Evolutionary conservation across 164 flowering plant species (phyloP).

Genomic region (Amborella trichopoda): DNA sequence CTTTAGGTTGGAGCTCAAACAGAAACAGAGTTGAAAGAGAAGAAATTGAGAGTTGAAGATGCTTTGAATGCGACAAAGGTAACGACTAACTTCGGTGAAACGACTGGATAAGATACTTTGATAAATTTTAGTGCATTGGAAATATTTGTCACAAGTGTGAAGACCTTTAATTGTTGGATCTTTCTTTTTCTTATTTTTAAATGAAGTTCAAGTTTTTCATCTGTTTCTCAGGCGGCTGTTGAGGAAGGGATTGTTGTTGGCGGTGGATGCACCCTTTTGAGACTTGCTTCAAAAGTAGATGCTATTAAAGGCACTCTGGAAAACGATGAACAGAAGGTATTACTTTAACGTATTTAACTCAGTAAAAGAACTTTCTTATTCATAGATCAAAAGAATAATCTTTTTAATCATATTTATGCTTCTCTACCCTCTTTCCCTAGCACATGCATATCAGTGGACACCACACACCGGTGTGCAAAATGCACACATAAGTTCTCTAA

Average conservation of each 20-base stretch:
- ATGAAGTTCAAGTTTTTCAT: not conserved
- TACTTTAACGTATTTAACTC: not conserved
- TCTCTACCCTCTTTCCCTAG: too few species aligned
- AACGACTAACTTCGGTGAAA: too few species aligned
- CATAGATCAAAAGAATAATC: too few species aligned
- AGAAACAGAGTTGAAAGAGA: conserved; percentile 91
- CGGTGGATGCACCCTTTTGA: conserved; percentile 86
- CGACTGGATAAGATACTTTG: not conserved
- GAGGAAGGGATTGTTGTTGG: conserved; percentile 98
- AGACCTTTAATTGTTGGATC: not conserved
- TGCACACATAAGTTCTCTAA: too few species aligned
- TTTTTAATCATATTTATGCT: too few species aligned
- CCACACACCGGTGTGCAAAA: too few species aligned
- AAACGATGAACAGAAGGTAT: conserved; percentile 94
- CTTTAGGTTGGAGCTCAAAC: conserved; percentile 97
- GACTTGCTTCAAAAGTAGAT: conserved; percentile 84
- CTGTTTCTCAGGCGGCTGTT: conserved; percentile 72
- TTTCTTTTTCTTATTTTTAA: not conserved
- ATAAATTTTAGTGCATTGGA: not conserved
- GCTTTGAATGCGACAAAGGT: conserved; percentile 99
- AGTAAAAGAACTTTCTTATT: too few species aligned
- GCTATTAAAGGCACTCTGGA: conserved; percentile 65
- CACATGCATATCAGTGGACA: too few species aligned
- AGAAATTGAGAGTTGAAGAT: conserved; percentile 96
- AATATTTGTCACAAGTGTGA: not conserved